Base-by-base conservation (phyloP, 495 filamentous ascomycete species). In the Aspergillus bridgeri region DNA sequence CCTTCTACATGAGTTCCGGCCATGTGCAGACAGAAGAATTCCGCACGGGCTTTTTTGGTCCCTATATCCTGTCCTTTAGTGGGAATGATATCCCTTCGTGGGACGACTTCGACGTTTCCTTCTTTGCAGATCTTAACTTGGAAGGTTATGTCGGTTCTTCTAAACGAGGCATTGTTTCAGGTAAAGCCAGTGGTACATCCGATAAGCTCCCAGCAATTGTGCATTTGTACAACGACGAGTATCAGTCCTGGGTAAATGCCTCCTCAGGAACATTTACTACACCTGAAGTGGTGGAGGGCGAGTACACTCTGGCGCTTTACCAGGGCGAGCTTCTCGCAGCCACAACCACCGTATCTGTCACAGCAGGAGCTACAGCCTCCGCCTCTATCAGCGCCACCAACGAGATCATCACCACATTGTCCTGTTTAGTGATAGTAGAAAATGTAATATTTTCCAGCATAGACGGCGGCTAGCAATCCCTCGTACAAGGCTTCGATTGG, bases 1-100 rank as follows among this genome's bases (percentile, higher is more conserved):
- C 51, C 8, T 54, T 23, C 51, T 54, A 54, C 51, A 54, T 54
- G 51, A 54, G 45, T 42, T 54, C 51, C 7, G 51, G 51, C 51
- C 51, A 54, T 43, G 51, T 54, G 1, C 51, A 54, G 51, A 54
- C 51, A 0, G 51, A 54, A 54, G 29, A 15, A 5, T 54, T 24
- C 51, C 51, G 51, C 38, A 54, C 51, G 7, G 51, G 51, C 18
- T 54, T 54, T 42, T 54, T 54, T 23, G 51, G 51, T n/a, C 51
- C 51, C 20, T 54, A 54, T 20, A 44, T 54, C 20, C 51, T 54
- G n/a, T 44, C 51, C 38, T 45, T 54, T n/a, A 54, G 51, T 24
- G 51, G 51, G 13, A 44, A 21, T 13, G 17, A 15, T 15, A 54
- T 54, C 9, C 51, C 51, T 5, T 44, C 51, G 8, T 54, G 51